Percentiles rank a stretch among this genome's conserved stretches.
Conservation (phyloP, 495 filamentous ascomycete genomes). For the Podospora anserina region DNA sequence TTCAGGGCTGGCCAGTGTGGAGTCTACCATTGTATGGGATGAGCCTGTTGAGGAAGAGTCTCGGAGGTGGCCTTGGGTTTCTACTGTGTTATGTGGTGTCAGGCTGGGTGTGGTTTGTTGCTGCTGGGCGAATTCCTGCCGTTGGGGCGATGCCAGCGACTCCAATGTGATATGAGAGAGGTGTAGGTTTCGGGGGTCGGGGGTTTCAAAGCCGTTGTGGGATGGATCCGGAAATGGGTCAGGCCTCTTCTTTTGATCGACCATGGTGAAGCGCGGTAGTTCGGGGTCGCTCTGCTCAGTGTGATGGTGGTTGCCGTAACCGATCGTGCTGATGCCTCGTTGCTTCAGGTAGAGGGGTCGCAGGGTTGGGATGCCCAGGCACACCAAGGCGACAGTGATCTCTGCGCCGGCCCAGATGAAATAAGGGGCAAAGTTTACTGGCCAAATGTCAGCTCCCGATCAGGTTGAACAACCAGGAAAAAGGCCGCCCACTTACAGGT, state of each 20-base stretch:
- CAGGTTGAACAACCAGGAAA: background rate
- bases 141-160: background rate
- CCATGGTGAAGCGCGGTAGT: conserved; percentile 33
- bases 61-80: conserved; percentile 15
- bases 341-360: conserved; percentile 37
- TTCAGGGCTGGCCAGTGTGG: conserved; percentile 10
- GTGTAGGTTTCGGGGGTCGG: background rate
- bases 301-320: conserved; percentile 20
- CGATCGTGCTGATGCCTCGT: conserved; percentile 19
- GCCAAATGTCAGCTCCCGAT: background rate
- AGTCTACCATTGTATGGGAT: conserved; percentile 27
- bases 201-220: background rate
- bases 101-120: background rate
- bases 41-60: conserved; percentile 21
- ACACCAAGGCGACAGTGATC: conserved; percentile 41
- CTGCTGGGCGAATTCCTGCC: background rate
- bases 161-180: background rate
- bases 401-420: conserved; percentile 43
- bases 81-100: conserved; percentile 4
- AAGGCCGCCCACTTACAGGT: conserved; percentile 27
- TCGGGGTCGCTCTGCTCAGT: conserved; percentile 24
- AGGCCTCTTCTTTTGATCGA: conserved; percentile 20
- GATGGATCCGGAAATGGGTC: conserved; percentile 6
- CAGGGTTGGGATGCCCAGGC: conserved; percentile 40
- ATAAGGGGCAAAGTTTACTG: conserved; percentile 41